Evolutionary conservation across 345 rosid species (phyloP), one percentile per base, ranked within the genome.

Genomic region (Melaleuca alternifolia): DNA sequence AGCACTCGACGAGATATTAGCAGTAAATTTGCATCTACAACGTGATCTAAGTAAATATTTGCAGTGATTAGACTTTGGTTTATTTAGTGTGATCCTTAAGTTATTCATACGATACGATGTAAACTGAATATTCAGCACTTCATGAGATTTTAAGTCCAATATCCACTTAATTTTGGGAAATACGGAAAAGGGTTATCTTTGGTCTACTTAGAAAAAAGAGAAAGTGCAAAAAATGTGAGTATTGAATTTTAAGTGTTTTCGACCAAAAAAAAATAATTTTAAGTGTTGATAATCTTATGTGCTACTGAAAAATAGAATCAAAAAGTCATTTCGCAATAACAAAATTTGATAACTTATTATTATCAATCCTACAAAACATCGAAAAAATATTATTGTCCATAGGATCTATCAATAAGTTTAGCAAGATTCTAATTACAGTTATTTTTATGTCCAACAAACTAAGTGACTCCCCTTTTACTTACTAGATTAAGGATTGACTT

Each of bases 11-110:
- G 33, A 59, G 4, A 59, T 26, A 59, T 16, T 1, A 59, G 16
- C 15, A 26, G 16, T 11, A 0, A 0, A 59, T 59, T n/a, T 3
- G 2, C 14, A 3, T 57, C 30, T 57, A 10, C 0, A 1, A 26
- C 7, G 2, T 15, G 0, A 1, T n/a, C 7, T 59, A 26, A n/a
- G 12, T 11, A 59, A n/a, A n/a, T 26, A 26, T 11, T 5, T 5
- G 33, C 65, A 59, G n/a, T n/a, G n/a, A n/a, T n/a, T n/a, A n/a
- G n/a, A n/a, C n/a, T n/a, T n/a, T n/a, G n/a, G n/a, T n/a, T n/a
- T n/a, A n/a, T n/a, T n/a, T n/a, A n/a, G n/a, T n/a, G n/a, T n/a
- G n/a, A n/a, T n/a, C n/a, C n/a, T n/a, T n/a, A n/a, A n/a, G n/a
- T n/a, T n/a, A n/a, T n/a, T n/a, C n/a, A n/a, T n/a, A n/a, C n/a